These are phyloP conservation scores for Hypoxylon lienhwacheense DNA, from an alignment of 495 filamentous ascomycete species.

Conservation along the genomic window DNA sequence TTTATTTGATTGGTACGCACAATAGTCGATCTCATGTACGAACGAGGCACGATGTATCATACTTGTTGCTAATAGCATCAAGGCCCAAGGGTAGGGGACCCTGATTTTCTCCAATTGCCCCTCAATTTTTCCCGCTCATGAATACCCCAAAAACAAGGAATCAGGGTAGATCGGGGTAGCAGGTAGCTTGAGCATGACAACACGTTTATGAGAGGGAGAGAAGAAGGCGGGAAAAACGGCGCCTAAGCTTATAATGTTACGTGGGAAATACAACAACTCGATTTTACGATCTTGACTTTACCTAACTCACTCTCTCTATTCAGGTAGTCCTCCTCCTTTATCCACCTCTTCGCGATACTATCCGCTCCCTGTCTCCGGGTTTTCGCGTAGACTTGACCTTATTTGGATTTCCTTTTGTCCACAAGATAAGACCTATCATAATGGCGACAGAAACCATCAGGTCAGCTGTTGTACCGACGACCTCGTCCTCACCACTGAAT, in stretches of 20 bases:
- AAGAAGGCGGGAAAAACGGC: not conserved
- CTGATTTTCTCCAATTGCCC: constrained; percentile 37
- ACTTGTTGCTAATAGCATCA: not conserved
- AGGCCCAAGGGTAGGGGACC: not conserved
- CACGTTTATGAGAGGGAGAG: not conserved
- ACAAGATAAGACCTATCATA: not conserved
- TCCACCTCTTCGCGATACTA: not conserved
- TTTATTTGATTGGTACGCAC: no score
- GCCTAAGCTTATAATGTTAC: constrained; percentile 1
- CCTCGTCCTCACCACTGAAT: constrained; percentile 59
- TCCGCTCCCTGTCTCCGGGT: not conserved
- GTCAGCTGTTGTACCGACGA: constrained; percentile 23
- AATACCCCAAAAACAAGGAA: constrained; percentile 10
- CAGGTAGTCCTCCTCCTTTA: not conserved
- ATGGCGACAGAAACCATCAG: constrained; percentile 28
- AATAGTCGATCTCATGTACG: no score
- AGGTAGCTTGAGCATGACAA: constrained; percentile 16
- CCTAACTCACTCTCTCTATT: no score
- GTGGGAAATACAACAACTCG: not conserved
- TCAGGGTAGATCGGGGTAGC: constrained; percentile 6
- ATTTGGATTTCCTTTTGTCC: not conserved
- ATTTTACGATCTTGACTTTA: not conserved
- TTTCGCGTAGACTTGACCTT: not conserved
- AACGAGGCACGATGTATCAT: no score
- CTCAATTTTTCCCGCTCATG: constrained; percentile 44